These are phyloP conservation scores for Hemisphaericaspora subhashii DNA, from an alignment of 1,139 yeast genomes.

Conservation along the genomic window DNA sequence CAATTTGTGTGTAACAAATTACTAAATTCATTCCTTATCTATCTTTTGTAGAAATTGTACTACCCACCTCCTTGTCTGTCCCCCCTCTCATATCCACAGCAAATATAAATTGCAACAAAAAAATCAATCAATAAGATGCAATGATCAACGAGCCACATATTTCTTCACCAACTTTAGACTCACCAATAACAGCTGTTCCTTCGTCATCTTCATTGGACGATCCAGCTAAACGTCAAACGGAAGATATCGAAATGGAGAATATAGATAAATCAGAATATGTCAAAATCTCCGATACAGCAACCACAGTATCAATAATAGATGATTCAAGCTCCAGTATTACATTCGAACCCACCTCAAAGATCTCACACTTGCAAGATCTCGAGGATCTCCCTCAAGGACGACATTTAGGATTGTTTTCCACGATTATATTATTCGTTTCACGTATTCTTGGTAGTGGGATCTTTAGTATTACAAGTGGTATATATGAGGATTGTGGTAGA, in stretches of 20 bases:
- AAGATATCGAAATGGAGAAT: constrained; percentile 12
- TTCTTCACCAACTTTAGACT: background rate
- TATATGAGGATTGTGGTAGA: constrained; percentile 67
- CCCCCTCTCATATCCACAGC: too few species aligned
- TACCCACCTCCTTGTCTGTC: too few species aligned
- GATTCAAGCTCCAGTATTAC: constrained; percentile 1
- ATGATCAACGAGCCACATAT: background rate
- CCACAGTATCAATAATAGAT: background rate
- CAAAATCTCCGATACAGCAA: constrained; percentile 9
- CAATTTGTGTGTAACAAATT: too few species aligned
- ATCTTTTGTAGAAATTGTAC: too few species aligned
- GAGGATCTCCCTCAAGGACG: constrained; percentile 74
- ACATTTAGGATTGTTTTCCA: constrained; percentile 67
- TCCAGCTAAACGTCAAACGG: background rate
- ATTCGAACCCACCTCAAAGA: constrained; percentile 5
- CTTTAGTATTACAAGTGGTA: constrained; percentile 68
- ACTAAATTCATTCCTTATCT: too few species aligned
- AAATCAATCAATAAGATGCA: background rate
- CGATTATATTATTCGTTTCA: constrained; percentile 61
- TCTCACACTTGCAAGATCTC: constrained; percentile 25
- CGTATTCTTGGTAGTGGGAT: constrained; percentile 79
- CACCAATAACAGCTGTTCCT: too few species aligned
- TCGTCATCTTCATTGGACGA: background rate
- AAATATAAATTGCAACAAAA: background rate
- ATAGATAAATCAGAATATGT: constrained; percentile 15